These are phyloP conservation scores for Phytophthora idaei DNA, from an alignment of 352 stramenopile species.

Conservation along the genomic window DNA sequence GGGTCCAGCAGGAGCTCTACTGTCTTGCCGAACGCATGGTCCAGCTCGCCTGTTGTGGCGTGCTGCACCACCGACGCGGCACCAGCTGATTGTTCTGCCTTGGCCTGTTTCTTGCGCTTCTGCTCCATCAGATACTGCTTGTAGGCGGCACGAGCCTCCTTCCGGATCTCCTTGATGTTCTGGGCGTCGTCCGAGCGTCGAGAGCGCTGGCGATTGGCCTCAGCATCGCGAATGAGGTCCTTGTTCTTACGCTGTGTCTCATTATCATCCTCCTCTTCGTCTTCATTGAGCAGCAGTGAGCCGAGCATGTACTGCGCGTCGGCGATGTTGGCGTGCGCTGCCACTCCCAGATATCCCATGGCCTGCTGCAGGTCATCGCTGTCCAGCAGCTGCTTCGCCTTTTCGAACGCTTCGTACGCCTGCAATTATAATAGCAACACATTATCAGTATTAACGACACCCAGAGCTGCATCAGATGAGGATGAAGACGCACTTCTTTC, in stretches of 20 bases:
- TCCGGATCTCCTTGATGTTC: conserved; percentile 81
- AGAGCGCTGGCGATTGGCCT: conserved; percentile 66
- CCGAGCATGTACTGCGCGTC: conserved; percentile 83
- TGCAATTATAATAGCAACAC: conserved; percentile 15
- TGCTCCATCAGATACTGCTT: conserved; percentile 71
- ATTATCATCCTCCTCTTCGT: conserved; percentile 46
- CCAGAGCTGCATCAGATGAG: not conserved
- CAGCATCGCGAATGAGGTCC: conserved; percentile 67
- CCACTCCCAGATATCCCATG: conserved; percentile 67
- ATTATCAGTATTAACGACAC: not conserved
- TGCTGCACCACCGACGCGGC: conserved; percentile 54
- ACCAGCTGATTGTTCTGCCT: conserved; percentile 8
- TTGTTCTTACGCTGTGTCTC: conserved; percentile 36
- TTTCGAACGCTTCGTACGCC: conserved; percentile 56
- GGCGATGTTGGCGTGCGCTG: conserved; percentile 61
- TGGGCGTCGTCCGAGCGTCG: conserved; percentile 50
- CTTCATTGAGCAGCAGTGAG: conserved; percentile 60
- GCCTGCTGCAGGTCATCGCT: conserved; percentile 53
- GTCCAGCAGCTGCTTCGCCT: conserved; percentile 67
- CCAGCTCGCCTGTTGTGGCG: conserved; percentile 58
- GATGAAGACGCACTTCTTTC: conserved; percentile 37
- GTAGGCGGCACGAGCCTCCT: conserved; percentile 76
- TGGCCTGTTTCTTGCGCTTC: conserved; percentile 43
- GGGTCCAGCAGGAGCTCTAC: conserved; percentile 74
- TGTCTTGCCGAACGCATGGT: conserved; percentile 76